These are phyloP conservation scores for Daldinia sp. DNA, from an alignment of 2,329 filamentous ascomycete species.

Conservation along the genomic window DNA sequence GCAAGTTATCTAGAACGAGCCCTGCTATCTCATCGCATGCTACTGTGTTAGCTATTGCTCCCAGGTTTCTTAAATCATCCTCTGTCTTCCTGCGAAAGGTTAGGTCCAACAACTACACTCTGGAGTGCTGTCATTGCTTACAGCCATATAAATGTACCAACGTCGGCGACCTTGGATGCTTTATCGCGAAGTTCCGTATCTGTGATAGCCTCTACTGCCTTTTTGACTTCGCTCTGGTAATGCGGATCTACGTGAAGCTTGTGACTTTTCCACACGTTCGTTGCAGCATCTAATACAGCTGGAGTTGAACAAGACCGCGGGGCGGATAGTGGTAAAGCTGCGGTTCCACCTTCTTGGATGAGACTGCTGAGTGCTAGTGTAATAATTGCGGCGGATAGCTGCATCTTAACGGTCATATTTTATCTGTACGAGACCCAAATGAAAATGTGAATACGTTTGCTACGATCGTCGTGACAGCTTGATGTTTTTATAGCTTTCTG, in stretches of 20 bases:
- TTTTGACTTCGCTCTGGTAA: constrained; percentile 9
- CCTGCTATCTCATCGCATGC: constrained; percentile 17
- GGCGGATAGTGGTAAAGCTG: background rate
- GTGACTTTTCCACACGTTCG: constrained; percentile 16
- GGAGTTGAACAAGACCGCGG: background rate
- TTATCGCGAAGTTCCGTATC: constrained; percentile 10
- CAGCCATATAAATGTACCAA: constrained; percentile 18
- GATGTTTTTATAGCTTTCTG: background rate
- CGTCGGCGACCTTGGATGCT: constrained; percentile 2
- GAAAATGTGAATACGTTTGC: background rate
- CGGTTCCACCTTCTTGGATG: background rate
- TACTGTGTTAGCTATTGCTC: background rate
- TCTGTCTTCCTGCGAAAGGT: background rate
- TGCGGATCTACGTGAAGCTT: constrained; percentile 7
- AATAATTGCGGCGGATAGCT: background rate
- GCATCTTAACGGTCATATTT: background rate
- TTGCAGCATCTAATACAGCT: constrained; percentile 3
- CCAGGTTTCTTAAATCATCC: background rate
- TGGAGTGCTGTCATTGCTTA: background rate
- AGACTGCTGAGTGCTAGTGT: background rate
- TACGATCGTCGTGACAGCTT: background rate
- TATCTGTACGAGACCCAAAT: background rate
- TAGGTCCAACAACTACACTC: background rate
- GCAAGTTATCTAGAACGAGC: constrained; percentile 7
- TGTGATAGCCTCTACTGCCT: constrained; percentile 1